These are phyloP conservation scores for Fraxinus excelsior DNA, from an alignment of 257 asterid genomes.

Conservation along the genomic window DNA sequence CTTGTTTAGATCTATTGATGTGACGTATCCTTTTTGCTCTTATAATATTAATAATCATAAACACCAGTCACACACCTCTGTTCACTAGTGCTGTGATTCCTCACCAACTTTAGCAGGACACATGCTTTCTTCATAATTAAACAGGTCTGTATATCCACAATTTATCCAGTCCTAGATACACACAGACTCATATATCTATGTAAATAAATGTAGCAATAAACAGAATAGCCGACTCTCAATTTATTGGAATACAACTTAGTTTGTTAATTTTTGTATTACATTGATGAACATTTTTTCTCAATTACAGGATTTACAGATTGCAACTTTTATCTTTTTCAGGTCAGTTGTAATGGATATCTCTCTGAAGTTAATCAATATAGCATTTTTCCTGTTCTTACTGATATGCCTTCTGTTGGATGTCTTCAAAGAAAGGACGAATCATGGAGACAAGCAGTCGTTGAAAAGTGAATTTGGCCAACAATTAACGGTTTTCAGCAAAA, in stretches of 20 bases:
- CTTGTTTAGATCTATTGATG: constrained; percentile 34
- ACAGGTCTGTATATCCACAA: not conserved
- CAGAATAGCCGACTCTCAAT: not conserved
- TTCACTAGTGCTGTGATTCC: constrained; percentile 41
- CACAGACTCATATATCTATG: not conserved
- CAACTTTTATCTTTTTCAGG: constrained; percentile 9
- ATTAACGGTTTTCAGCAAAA: constrained; percentile 35
- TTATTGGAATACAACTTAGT: not conserved
- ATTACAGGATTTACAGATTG: not conserved
- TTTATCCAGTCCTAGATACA: constrained; percentile 32
- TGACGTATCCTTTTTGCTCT: not conserved
- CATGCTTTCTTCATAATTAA: constrained; percentile 48
- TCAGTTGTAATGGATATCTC: constrained; percentile 39
- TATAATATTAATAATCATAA: constrained; percentile 8
- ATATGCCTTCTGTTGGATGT: constrained; percentile 47
- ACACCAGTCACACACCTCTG: constrained; percentile 19
- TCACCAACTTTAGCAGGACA: constrained; percentile 51
- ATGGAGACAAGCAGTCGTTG: constrained; percentile 11
- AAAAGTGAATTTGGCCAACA: constrained; percentile 12
- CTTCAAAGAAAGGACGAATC: constrained; percentile 32
- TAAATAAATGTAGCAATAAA: not conserved
- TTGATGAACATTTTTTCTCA: not conserved
- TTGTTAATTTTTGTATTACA: constrained; percentile 1
- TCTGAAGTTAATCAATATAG: constrained; percentile 47
- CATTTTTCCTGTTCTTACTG: constrained; percentile 49